Percentiles rank a stretch among this genome's conserved stretches.
phyloP scores from a whole-genome alignment of 345 rosid species.

The Citrus sp. region DNA sequence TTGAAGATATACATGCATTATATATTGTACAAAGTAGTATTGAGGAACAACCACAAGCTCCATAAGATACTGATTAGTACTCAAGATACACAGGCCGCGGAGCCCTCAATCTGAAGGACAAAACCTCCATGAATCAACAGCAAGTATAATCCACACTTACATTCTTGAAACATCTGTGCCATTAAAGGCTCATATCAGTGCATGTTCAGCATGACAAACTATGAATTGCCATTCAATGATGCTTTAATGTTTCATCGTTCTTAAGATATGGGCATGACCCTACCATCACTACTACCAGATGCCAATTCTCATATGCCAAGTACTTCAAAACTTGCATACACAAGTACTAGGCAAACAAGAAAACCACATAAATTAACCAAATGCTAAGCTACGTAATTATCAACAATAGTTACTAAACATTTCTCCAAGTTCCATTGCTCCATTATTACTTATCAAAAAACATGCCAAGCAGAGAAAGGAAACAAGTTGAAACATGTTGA shows the following conservation, averaged over 20 bases:
- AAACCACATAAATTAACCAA: background rate
- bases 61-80: background rate
- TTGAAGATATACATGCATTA: background rate
- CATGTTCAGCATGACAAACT: background rate
- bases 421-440: conserved; percentile 20
- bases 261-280: background rate
- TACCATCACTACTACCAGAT: background rate
- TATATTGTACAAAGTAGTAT: background rate
- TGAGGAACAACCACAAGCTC: background rate
- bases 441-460: conserved; percentile 22
- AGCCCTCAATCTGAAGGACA: background rate
- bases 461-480: conserved; percentile 20
- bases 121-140: background rate
- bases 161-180: background rate
- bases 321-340: background rate
- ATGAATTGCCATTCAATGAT: background rate
- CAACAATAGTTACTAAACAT: background rate
- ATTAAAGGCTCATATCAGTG: background rate
- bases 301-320: background rate
- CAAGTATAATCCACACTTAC: background rate
- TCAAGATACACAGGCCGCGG: background rate
- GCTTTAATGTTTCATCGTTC: background rate
- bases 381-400: conserved; percentile 11
- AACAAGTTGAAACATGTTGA: conserved; percentile 22
- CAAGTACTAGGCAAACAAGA: background rate